phyloP scores from a whole-genome alignment of 768 basidiomycete genomes.

The Podaxis carcinomalis region DNA sequence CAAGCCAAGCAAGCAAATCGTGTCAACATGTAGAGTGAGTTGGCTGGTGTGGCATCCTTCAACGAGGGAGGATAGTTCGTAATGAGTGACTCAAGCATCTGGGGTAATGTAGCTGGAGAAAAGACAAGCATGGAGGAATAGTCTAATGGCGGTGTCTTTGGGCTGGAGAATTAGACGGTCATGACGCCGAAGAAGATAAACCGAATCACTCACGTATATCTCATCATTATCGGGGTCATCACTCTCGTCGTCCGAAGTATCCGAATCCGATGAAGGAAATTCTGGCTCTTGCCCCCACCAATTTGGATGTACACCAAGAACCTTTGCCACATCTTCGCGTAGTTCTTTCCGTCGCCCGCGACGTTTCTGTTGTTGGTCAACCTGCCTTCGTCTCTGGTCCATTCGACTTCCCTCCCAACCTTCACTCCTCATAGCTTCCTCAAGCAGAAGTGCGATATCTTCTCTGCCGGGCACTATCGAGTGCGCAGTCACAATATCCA shows the following conservation, averaged over 20 bases:
- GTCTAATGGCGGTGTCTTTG: conserved; percentile 67
- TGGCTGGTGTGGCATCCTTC: conserved; percentile 83
- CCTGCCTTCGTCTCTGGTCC: conserved; percentile 57
- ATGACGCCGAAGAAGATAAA: conserved; percentile 1
- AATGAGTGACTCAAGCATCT: conserved; percentile 80
- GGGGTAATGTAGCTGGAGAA: conserved; percentile 71
- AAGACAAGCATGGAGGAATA: conserved; percentile 93
- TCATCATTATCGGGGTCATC: conserved; percentile 47
- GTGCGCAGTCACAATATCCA: conserved; percentile 88
- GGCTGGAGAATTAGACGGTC: conserved; percentile 17
- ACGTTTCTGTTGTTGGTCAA: conserved; percentile 56
- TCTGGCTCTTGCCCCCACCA: conserved; percentile 66
- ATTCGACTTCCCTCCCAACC: conserved; percentile 80
- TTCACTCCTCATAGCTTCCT: conserved; percentile 82
- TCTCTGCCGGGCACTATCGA: conserved; percentile 76
- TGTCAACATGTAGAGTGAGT: conserved; percentile 83
- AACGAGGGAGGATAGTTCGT: conserved; percentile 67
- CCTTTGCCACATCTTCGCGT: conserved; percentile 53
- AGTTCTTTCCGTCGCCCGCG: conserved; percentile 49
- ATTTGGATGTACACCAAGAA: conserved; percentile 49
- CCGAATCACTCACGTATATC: conserved; percentile 40
- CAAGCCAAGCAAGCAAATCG: conserved; percentile 92
- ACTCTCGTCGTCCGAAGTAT: conserved; percentile 36
- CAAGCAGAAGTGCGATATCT: conserved; percentile 81
- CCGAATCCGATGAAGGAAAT: conserved; percentile 37